phyloP scores from a whole-genome alignment of 768 basidiomycete genomes.

The Suillus plorans region DNA sequence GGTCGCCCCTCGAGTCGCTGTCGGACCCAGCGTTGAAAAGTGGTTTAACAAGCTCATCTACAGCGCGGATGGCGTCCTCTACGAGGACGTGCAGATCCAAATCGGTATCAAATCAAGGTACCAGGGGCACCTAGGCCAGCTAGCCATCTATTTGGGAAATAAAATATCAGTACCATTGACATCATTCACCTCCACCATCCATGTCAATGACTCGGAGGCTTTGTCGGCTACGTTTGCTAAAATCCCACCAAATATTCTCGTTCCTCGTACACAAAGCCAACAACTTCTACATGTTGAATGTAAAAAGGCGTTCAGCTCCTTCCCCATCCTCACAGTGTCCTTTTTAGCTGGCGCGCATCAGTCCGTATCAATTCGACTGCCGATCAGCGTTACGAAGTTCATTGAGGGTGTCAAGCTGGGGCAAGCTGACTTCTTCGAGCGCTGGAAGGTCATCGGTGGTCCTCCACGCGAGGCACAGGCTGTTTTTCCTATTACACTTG shows the following conservation, averaged over 20 bases:
- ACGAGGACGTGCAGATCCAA: constrained; percentile 94
- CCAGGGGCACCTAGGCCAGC: constrained; percentile 90
- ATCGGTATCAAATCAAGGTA: constrained; percentile 96
- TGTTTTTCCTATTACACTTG: constrained; percentile 80
- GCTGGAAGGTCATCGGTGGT: constrained; percentile 98
- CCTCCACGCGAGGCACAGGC: constrained; percentile 88
- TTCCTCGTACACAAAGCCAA: constrained; percentile 84
- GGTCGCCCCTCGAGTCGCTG: constrained; percentile 56
- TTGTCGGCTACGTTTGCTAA: constrained; percentile 86
- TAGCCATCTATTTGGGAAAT: constrained; percentile 96
- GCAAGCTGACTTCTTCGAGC: constrained; percentile 88
- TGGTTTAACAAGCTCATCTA: constrained; percentile 88
- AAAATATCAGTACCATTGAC: constrained; percentile 88
- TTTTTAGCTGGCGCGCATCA: constrained; percentile 93
- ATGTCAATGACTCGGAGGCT: constrained; percentile 71
- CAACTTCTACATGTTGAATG: constrained; percentile 94
- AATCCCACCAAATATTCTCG: constrained; percentile 81
- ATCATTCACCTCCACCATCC: constrained; percentile 83
- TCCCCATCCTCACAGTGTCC: constrained; percentile 83
- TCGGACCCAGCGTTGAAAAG: constrained; percentile 75
- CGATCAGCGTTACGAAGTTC: constrained; percentile 88
- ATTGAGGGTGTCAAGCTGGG: constrained; percentile 89
- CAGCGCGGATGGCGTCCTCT: constrained; percentile 83
- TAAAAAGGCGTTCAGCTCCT: constrained; percentile 75
- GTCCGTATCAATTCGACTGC: constrained; percentile 78